Conservation (phyloP, 2,329 filamentous ascomycete species). For the Botryotinia globosa region DNA sequence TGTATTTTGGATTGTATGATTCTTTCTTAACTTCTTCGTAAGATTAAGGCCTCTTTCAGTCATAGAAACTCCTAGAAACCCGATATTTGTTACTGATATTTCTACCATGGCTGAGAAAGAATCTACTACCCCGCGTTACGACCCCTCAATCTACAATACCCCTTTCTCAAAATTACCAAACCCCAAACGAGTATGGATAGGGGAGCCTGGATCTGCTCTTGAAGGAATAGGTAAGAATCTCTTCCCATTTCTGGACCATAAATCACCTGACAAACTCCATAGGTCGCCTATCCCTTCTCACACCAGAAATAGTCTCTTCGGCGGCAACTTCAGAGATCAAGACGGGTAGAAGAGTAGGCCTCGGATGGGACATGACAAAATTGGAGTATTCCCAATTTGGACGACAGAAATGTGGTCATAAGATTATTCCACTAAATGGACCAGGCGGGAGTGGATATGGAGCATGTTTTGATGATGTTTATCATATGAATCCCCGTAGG, state of each 20-base stretch:
- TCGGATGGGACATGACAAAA: conserved; percentile 56
- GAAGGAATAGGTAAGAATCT: conserved; percentile 27
- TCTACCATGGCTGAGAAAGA: conserved; percentile 1
- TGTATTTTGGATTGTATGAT: background rate
- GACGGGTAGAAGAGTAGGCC: conserved; percentile 49
- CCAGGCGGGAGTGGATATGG: conserved; percentile 34
- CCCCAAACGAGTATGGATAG: conserved; percentile 31
- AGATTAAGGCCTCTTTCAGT: background rate
- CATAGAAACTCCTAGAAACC: background rate
- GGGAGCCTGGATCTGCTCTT: conserved; percentile 25
- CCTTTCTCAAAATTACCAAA: conserved; percentile 28
- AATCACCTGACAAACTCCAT: background rate
- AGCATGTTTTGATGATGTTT: conserved; percentile 49
- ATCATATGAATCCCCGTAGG: conserved; percentile 48
- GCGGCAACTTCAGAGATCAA: conserved; percentile 51
- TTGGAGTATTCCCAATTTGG: conserved; percentile 54
- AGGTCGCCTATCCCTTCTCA: conserved; percentile 47
- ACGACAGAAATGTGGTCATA: conserved; percentile 50
- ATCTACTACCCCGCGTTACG: conserved; percentile 23
- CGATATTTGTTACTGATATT: background rate
- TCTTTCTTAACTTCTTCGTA: background rate
- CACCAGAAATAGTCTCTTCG: conserved; percentile 49
- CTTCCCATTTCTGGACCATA: background rate
- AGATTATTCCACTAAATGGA: conserved; percentile 48
- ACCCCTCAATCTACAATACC: conserved; percentile 27